Base-by-base conservation (phyloP, 768 basidiomycete genomes). In the Baorangia bicolor region DNA sequence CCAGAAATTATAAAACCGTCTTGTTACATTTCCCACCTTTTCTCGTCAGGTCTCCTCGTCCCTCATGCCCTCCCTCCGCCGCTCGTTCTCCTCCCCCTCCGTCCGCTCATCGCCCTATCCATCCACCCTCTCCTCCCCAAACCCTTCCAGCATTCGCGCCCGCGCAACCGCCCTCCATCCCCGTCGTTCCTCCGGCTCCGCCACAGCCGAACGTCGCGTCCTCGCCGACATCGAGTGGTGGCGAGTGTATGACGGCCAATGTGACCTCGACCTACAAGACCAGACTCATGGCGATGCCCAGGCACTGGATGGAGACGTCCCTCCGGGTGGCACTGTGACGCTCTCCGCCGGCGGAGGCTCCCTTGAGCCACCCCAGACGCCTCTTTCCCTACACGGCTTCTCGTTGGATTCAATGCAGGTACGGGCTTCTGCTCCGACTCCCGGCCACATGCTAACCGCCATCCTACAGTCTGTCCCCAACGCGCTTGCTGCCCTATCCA, bases 211-310 rank as follows among this genome's bases (percentile, higher is more conserved):
- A 60, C 80, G 90, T 67, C 80, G 88, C 62, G 88, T 92, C 63
- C 79, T 92, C 57, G 90, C 88, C 33, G 90, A 92, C 76, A 87
- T 92, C 66, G 90, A 91, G 70, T 92, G 90, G 90, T 92, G 90
- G 90, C 82, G 78, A 64, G 89, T 92, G 61, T 75, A 81, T 59
- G 88, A 85, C 57, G 85, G 87, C 59, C 89, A 92, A 74, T 79
- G 77, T 72, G 64, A 64, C 52, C 61, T 41, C 39, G 64, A 63
- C 53, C 48, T 49, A 25, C 76, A 76, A 53, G 69, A 66, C 53
- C 70, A 69, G 42, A 53, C 49, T 49, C 70, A 55, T 20, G 65
- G 68, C 35, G 61, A 65, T 39, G 40, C 27, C 10, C 61, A 51
- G 52, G 61, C 46, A 13, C 43, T 53, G 43, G 51, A 52, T 16